A percentile compares a stretch with the other conserved stretches of the same genome.
Evolutionary conservation across 106 monocot genomes (phyloP).

Genomic region (Xerophyta viscosa): DNA sequence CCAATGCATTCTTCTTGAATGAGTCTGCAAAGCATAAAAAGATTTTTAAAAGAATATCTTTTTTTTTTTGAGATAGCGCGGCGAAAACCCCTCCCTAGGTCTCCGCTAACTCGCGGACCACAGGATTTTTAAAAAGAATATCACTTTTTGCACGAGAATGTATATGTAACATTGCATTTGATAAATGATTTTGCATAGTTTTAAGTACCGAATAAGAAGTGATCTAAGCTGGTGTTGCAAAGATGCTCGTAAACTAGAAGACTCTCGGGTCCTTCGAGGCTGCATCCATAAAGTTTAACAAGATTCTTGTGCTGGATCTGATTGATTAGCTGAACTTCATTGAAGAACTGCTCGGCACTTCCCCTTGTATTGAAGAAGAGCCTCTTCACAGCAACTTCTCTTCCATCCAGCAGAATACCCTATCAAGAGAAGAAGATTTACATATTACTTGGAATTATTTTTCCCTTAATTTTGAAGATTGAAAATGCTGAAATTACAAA

Average conservation of each 20-base stretch:
- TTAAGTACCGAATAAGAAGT: constrained; percentile 48
- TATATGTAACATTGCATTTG: too few species aligned
- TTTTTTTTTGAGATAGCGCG: background rate
- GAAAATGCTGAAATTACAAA: background rate
- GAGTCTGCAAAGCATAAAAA: constrained; percentile 20
- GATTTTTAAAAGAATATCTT: background rate
- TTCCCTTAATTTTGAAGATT: too few species aligned
- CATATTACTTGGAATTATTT: too few species aligned
- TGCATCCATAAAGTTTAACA: constrained; percentile 59
- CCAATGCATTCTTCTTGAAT: constrained; percentile 30
- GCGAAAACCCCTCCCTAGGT: too few species aligned
- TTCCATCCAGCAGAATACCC: constrained; percentile 58
- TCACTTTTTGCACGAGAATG: too few species aligned
- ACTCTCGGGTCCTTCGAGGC: constrained; percentile 61
- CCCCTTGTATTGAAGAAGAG: constrained; percentile 50
- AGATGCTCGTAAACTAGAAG: constrained; percentile 63
- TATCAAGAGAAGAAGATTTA: constrained; percentile 6
- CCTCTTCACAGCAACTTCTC: constrained; percentile 64
- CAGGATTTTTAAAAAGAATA: too few species aligned
- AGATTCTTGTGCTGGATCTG: constrained; percentile 72
- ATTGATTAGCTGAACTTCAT: constrained; percentile 52
- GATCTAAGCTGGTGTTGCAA: constrained; percentile 59
- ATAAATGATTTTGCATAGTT: background rate
- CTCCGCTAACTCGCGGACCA: too few species aligned
- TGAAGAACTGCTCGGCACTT: constrained; percentile 55